Base-by-base conservation (phyloP, 2,329 filamentous ascomycete genomes). In the Fonsecaea erecta region DNA sequence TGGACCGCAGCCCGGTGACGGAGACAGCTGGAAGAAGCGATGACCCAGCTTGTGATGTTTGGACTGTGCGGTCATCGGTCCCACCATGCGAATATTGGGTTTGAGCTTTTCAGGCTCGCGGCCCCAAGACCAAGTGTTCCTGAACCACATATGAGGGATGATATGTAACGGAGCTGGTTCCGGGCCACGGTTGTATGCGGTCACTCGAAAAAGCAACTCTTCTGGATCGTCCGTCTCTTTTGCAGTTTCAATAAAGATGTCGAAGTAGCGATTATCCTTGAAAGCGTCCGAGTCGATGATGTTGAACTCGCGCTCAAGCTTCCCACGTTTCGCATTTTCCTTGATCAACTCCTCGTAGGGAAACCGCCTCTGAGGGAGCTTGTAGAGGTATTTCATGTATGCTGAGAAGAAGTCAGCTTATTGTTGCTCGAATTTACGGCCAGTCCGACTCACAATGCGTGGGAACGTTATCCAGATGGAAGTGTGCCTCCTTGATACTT, bases 361-460 rank as follows among this genome's bases (percentile, higher is more conserved):
- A 74, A 98, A 98, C 69, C 89, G 88, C 73, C 85, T 86, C 79
- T 98, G 94, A 0, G 95, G 95, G 73, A 97, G 96, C 79, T 98
- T 98, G 86, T 98, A 98, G 71, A 98, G 88, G 75, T 89, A 96
- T 78, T 98, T 98, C 94, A 98, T 98, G 82, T 98, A 98, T 30
- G 94, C 71, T 73, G 55, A 21, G 30, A 43, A 24, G 11, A 59
- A 21, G 57, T 70, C 58, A 71, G 64, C 63, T 28, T 21, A 43
- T 46, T 24, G 26, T 35, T 11, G 51, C 37, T n/a, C 32, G 21
- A 34, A 16, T 24, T 46, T 32, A 16, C 24, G 18, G 43, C n/a
- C 51, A 34, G 30, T 34, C 24, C 18, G 2, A 73, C 77, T 67
- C 77, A 86, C 84, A 73, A 66, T 73, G 71, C 62, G 86, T 87